Evolutionary conservation across 345 rosid genomes (phyloP).

Genomic region (Rhizophora apiculata): DNA sequence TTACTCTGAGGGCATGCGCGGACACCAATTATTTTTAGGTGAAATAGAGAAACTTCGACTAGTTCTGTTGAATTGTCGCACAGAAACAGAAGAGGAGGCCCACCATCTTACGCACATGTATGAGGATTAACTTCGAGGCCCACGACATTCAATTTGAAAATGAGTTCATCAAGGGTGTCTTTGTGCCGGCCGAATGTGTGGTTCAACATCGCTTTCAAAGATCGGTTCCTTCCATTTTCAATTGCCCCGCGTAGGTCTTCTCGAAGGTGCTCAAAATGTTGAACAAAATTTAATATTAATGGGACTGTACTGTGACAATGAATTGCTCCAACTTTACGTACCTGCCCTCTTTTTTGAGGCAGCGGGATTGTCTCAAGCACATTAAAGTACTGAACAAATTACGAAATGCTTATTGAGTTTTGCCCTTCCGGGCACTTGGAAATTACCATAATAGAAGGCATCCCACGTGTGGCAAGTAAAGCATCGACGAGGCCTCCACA

Average conservation of each 20-base stretch:
- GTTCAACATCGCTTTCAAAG: conserved; percentile 62
- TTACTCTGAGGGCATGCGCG: conserved; percentile 58
- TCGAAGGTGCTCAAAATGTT: conserved; percentile 38
- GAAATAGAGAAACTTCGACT: not conserved
- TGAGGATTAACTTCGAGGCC: conserved; percentile 74
- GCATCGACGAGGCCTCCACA: too few species aligned
- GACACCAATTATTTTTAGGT: not conserved
- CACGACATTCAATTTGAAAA: conserved; percentile 83
- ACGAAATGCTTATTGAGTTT: too few species aligned
- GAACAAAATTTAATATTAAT: too few species aligned
- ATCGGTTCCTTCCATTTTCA: conserved; percentile 36
- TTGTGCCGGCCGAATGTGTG: conserved; percentile 61
- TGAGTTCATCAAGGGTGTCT: conserved; percentile 76
- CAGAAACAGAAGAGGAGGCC: conserved; percentile 15
- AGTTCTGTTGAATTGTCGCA: not conserved
- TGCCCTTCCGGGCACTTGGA: too few species aligned
- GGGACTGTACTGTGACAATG: too few species aligned
- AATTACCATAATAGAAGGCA: too few species aligned
- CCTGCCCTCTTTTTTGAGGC: too few species aligned
- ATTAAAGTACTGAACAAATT: too few species aligned
- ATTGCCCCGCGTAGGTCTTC: conserved; percentile 58
- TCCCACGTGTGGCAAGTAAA: too few species aligned
- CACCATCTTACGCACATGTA: conserved; percentile 85
- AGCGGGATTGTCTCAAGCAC: too few species aligned
- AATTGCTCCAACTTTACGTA: too few species aligned